Percentiles rank a stretch among this genome's conserved stretches.
Evolutionary conservation across 495 filamentous ascomycete species (phyloP).

Genomic region (Friedmanniomyces simplex): DNA sequence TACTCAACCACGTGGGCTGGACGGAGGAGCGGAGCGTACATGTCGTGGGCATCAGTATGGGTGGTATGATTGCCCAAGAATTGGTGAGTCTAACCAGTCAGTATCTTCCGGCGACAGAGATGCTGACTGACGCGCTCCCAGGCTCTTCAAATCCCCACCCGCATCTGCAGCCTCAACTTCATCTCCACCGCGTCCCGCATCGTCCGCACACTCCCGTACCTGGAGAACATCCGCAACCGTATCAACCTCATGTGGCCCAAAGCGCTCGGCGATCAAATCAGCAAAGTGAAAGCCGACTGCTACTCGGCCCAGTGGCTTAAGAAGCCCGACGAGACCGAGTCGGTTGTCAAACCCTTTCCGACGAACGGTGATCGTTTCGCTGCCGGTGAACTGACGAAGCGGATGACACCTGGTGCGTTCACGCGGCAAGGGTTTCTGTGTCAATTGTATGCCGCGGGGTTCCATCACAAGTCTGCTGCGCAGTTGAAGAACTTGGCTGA

Average conservation of each 20-base stretch:
- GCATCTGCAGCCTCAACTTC: conserved; percentile 56
- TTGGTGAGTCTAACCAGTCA: conserved; percentile 33
- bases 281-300: conserved; percentile 44
- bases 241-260: conserved; percentile 58
- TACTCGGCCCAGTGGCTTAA: conserved; percentile 53
- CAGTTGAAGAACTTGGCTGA: conserved; percentile 56
- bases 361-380: conserved; percentile 71
- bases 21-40: conserved; percentile 50
- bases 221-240: conserved; percentile 58
- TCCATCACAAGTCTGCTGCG: conserved; percentile 59
- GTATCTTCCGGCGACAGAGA: no score
- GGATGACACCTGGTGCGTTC: conserved; percentile 43
- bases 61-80: conserved; percentile 87
- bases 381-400: conserved; percentile 63
- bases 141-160: conserved; percentile 49
- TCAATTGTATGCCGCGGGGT: conserved; percentile 67
- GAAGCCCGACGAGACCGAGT: conserved; percentile 47
- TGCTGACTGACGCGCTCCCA: conserved; percentile 9
- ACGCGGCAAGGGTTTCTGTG: conserved; percentile 58
- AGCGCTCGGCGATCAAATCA: conserved; percentile 47
- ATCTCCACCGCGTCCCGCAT: conserved; percentile 63
- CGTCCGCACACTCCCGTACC: conserved; percentile 48
- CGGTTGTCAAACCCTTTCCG: conserved; percentile 42
- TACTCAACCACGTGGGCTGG: conserved; percentile 61
- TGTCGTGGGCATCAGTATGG: conserved; percentile 64